These are phyloP conservation scores for Alternaria burnsii DNA, from an alignment of 2,329 filamentous ascomycete species.

Conservation along the genomic window DNA sequence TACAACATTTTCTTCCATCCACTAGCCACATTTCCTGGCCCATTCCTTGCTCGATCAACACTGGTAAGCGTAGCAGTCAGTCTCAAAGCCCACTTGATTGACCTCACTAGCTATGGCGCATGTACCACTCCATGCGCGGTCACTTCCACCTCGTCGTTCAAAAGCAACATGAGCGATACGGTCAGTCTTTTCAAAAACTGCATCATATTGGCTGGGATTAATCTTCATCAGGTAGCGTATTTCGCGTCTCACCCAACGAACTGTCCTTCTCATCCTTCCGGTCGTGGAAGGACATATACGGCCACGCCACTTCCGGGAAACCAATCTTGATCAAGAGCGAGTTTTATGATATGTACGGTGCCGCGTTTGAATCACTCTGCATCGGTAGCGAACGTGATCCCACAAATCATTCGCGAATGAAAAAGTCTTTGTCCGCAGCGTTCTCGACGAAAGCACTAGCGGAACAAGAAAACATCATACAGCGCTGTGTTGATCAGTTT, in stretches of 20 bases:
- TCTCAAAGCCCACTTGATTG: neutral
- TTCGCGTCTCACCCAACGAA: conserved; percentile 7
- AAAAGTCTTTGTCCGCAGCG: neutral
- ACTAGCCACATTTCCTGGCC: neutral
- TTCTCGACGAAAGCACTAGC: neutral
- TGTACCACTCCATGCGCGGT: neutral
- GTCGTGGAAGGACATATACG: conserved; percentile 6
- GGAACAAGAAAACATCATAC: conserved; percentile 1
- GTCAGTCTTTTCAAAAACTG: neutral
- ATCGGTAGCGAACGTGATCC: conserved; percentile 1
- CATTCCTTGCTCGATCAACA: neutral
- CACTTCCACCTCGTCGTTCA: neutral
- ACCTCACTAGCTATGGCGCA: neutral
- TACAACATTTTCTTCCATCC: conserved; percentile 1
- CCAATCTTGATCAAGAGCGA: neutral
- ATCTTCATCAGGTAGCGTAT: neutral
- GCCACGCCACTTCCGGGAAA: neutral
- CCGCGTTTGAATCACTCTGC: neutral
- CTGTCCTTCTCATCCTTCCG: neutral
- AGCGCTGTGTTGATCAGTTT: neutral
- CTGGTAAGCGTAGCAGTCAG: neutral
- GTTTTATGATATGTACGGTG: conserved; percentile 3
- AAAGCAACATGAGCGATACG: neutral
- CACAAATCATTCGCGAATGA: neutral
- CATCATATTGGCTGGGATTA: neutral